phyloP scores from a whole-genome alignment of 441 rosid species.

The Theobroma grandiflorum region DNA sequence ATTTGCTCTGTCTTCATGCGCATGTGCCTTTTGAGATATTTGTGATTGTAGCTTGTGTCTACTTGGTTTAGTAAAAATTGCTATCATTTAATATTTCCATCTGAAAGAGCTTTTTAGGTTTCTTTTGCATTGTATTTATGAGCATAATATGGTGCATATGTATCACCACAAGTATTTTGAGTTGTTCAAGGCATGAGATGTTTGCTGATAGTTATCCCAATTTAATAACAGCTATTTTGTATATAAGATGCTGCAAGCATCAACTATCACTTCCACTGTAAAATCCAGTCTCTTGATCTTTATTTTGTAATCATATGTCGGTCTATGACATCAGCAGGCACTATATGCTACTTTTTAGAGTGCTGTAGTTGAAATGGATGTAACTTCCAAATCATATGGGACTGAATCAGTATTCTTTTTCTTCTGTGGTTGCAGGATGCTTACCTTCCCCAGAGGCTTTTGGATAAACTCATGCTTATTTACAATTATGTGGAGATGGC shows the following conservation, averaged over 20 bases:
- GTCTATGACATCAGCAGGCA: constrained; percentile 6
- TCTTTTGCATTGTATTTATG: background rate
- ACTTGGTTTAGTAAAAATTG: background rate
- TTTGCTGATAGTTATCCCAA: background rate
- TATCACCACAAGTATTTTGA: background rate
- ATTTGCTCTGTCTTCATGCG: background rate
- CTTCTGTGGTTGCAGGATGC: constrained; percentile 79
- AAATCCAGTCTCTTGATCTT: background rate
- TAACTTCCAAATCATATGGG: background rate
- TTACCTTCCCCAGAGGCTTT: constrained; percentile 95
- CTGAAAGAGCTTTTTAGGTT: background rate
- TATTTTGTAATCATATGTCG: constrained; percentile 5
- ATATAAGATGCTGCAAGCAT: background rate
- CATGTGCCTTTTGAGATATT: constrained; percentile 5
- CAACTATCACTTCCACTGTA: background rate
- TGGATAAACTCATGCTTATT: constrained; percentile 93
- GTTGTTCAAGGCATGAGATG: background rate
- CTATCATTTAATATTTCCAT: background rate
- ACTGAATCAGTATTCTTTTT: constrained; percentile 8
- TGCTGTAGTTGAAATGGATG: background rate
- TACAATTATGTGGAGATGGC: constrained; percentile 99
- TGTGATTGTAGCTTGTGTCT: background rate
- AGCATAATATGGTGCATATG: background rate
- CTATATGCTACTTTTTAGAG: background rate
- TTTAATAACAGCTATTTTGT: background rate